A percentile compares a stretch with the other conserved stretches of the same genome.
Evolutionary conservation across 2,329 filamentous ascomycete species (phyloP).

Genomic region (Hymenoscyphus albidus): DNA sequence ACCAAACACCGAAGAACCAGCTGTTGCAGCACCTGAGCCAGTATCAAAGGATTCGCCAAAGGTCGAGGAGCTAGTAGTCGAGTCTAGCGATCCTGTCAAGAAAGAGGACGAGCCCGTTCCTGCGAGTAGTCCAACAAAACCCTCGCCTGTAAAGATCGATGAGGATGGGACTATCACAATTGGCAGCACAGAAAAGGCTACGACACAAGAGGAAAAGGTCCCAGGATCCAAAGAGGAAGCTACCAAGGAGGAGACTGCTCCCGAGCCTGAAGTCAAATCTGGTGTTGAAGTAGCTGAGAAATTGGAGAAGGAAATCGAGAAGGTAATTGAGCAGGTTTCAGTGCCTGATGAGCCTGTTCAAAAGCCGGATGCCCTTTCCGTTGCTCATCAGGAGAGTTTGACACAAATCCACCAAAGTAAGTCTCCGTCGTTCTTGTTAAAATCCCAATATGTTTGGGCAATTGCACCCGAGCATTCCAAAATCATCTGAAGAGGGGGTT

Average conservation of each 20-base stretch:
- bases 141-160: constrained; percentile 9
- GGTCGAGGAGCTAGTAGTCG: background rate
- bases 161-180: constrained; percentile 15
- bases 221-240: background rate
- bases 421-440: background rate
- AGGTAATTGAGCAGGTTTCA: constrained; percentile 5
- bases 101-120: constrained; percentile 3
- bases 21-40: background rate
- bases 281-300: background rate
- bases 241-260: background rate
- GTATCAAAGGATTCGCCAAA: background rate
- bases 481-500: background rate
- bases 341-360: background rate
- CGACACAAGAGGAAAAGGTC: background rate
- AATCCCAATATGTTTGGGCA: background rate
- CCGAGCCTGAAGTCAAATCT: background rate
- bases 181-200: background rate
- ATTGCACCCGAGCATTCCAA: background rate
- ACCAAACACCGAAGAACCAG: background rate
- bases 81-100: background rate
- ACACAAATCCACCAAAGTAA: constrained; percentile 9
- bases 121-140: constrained; percentile 5
- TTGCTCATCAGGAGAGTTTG: constrained; percentile 11
- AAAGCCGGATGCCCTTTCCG: background rate
- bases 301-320: background rate